Evolutionary conservation across 2,329 filamentous ascomycete species (phyloP).

Genomic region (Phaeosphaeriaceae sp.): DNA sequence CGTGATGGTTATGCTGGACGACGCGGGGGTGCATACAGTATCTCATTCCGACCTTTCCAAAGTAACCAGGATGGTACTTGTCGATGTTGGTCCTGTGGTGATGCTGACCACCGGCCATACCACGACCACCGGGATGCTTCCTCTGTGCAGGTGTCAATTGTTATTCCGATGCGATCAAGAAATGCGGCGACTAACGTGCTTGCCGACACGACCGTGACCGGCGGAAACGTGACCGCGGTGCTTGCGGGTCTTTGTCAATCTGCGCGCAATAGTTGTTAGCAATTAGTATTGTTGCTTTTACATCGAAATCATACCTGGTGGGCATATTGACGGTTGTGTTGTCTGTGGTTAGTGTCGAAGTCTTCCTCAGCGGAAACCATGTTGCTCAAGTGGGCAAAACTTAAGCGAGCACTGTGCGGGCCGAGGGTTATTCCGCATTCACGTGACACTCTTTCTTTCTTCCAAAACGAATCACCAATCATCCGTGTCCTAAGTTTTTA

Average conservation of each 20-base stretch:
- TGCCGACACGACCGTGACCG: slow-evolving; percentile 97
- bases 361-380: slow-evolving; percentile 5
- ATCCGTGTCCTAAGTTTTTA: slow-evolving; percentile 3
- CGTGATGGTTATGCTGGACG: slow-evolving; percentile 40
- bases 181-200: slow-evolving; percentile 65
- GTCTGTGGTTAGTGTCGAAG: slow-evolving; percentile 32
- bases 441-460: slow-evolving; percentile 3
- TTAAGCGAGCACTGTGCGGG: slow-evolving; percentile 23
- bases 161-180: neutral
- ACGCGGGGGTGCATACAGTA: slow-evolving; percentile 21
- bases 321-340: slow-evolving; percentile 41
- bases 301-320: slow-evolving; percentile 26
- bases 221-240: slow-evolving; percentile 94
- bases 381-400: slow-evolving; percentile 17
- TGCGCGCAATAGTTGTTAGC: slow-evolving; percentile 10
- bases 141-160: slow-evolving; percentile 50
- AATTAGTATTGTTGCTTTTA: neutral
- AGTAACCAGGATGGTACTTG: slow-evolving; percentile 99
- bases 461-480: no score
- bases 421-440: slow-evolving; percentile 8
- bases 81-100: slow-evolving; percentile 94
- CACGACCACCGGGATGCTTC: slow-evolving; percentile 77
- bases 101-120: slow-evolving; percentile 97
- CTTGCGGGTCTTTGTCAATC: slow-evolving; percentile 43
- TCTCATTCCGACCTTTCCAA: slow-evolving; percentile 85